Evolutionary conservation across 140 eudicot genomes (phyloP).

Genomic region (Flaveria floridana): DNA sequence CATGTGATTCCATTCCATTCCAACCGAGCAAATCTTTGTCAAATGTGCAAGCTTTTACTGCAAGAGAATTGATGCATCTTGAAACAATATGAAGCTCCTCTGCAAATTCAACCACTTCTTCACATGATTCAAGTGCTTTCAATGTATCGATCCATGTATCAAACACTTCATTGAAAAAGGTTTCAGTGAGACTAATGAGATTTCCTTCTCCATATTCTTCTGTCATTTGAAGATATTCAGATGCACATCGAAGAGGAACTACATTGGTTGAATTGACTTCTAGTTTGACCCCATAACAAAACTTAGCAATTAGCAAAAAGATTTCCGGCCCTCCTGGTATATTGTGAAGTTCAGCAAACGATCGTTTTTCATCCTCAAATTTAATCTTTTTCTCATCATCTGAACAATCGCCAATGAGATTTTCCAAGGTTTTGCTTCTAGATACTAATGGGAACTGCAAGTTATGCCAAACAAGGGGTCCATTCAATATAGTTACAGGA

Average conservation of each 20-base stretch:
- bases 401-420: slow-evolving; percentile 43
- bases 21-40: slow-evolving; percentile 46
- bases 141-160: slow-evolving; percentile 55
- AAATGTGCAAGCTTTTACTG: slow-evolving; percentile 45
- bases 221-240: slow-evolving; percentile 70
- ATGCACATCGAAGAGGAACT: slow-evolving; percentile 60
- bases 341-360: slow-evolving; percentile 46
- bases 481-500: slow-evolving; percentile 1
- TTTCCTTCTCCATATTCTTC: slow-evolving; percentile 67
- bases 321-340: slow-evolving; percentile 65
- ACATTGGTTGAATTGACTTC: slow-evolving; percentile 55
- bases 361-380: slow-evolving; percentile 33
- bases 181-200: slow-evolving; percentile 47
- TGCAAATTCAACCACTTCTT: slow-evolving; percentile 43
- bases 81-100: slow-evolving; percentile 56
- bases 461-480: slow-evolving; percentile 11
- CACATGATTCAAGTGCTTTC: slow-evolving; percentile 60
- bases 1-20: slow-evolving; percentile 40
- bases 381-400: slow-evolving; percentile 39
- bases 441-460: slow-evolving; percentile 70
- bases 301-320: slow-evolving; percentile 59
- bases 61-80: slow-evolving; percentile 61
- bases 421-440: slow-evolving; percentile 55
- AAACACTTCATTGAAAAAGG: slow-evolving; percentile 46
- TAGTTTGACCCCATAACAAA: slow-evolving; percentile 58